Conservation (phyloP, 768 basidiomycete species). For the Peribolospora kevripleyi region DNA sequence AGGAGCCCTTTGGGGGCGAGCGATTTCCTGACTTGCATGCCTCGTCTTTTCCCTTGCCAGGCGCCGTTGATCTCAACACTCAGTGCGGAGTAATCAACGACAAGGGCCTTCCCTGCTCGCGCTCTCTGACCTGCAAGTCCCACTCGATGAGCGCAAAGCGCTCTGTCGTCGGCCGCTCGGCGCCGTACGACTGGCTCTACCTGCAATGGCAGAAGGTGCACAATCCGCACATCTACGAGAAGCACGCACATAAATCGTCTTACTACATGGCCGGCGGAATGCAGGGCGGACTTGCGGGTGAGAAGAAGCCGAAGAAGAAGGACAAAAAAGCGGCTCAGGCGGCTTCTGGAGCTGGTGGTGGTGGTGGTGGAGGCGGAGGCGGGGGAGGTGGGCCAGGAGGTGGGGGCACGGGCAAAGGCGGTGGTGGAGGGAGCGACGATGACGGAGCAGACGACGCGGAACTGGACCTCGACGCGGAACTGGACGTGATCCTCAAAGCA, state of each 20-base stretch:
- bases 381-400: too few relatives aligned
- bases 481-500: too few relatives aligned
- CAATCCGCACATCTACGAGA: constrained; percentile 15
- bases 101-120: constrained; percentile 72
- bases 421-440: too few relatives aligned
- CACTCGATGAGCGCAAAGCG: constrained; percentile 95
- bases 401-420: too few relatives aligned
- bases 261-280: constrained; percentile 54
- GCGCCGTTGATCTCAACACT: constrained; percentile 68
- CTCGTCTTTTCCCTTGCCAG: constrained; percentile 2
- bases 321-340: background rate
- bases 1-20: constrained; percentile 15
- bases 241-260: constrained; percentile 42
- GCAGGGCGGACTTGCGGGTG: constrained; percentile 24
- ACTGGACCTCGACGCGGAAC: too few relatives aligned
- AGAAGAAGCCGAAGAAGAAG: constrained; percentile 49
- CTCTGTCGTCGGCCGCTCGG: constrained; percentile 61
- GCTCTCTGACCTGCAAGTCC: constrained; percentile 90
- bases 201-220: constrained; percentile 43
- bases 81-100: constrained; percentile 97
- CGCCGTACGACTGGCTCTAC: constrained; percentile 59
- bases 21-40: background rate
- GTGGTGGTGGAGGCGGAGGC: too few relatives aligned
- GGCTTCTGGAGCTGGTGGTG: too few relatives aligned
- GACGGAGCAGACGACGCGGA: too few relatives aligned